phyloP scores from a whole-genome alignment of 139 green algal species.

The Mesotaenium endlicherianum region DNA sequence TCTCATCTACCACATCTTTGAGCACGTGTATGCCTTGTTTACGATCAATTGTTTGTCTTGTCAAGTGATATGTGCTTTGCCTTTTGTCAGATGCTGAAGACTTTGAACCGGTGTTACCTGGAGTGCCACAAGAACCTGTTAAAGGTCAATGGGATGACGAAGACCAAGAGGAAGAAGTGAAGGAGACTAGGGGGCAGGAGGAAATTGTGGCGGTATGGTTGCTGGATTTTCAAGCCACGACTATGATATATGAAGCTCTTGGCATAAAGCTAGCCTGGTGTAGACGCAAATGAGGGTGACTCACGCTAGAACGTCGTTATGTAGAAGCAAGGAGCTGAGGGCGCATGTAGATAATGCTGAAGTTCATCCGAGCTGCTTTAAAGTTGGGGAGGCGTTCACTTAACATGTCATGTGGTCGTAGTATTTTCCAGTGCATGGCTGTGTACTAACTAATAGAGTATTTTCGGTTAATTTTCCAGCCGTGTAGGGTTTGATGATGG shows the following conservation, averaged over 20 bases:
- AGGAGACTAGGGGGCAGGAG: not conserved
- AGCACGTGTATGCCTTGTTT: too few species aligned
- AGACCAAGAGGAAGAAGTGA: constrained; percentile 8
- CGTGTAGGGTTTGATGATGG: not conserved
- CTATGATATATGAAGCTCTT: not conserved
- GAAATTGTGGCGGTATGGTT: not conserved
- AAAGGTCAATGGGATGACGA: constrained; percentile 19
- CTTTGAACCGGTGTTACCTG: not conserved
- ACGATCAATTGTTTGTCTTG: too few species aligned
- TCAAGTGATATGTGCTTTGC: too few species aligned
- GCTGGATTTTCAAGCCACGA: not conserved
- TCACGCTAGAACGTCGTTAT: not conserved
- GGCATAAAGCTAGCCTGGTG: not conserved
- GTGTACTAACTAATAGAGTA: not conserved
- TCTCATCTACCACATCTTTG: too few species aligned
- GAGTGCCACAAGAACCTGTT: not conserved
- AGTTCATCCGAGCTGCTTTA: not conserved
- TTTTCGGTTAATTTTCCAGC: not conserved
- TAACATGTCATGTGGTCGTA: not conserved
- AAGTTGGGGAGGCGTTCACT: not conserved
- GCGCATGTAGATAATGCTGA: not conserved
- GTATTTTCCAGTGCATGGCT: not conserved
- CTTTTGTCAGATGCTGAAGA: constrained; percentile 17
- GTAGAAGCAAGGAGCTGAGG: not conserved
- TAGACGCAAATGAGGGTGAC: not conserved